Evolutionary conservation across 1,139 yeast species (phyloP), one percentile per base, ranked within the genome.

Genomic region (Fermentozyma sake): DNA sequence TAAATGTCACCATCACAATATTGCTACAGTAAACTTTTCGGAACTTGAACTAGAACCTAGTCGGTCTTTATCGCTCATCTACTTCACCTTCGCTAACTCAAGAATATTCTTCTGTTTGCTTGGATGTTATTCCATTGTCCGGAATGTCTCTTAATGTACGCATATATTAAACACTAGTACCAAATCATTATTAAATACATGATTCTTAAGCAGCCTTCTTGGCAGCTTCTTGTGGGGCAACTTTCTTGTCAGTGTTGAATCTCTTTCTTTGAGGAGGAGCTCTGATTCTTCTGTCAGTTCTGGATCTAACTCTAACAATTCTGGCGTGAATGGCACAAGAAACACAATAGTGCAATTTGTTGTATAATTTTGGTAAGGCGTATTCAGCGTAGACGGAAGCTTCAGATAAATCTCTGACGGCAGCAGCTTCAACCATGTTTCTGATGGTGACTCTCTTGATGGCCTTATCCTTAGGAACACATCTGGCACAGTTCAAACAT

Each of bases 391-490:
- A 91, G 61, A 91, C 98, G 39, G 97, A 89, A 58, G 97, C 98
- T 74, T 91, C 99, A 56, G 96, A 85, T 72, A 91, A 80, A 73
- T 91, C 99, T 80, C 99, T 87, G 66, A 91, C 95, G 63, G 98
- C 97, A 68, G 98, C 98, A 57, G 96, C 93, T 79, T 91, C 99
- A 61, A 91, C 99, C 91, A 91, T 91, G 95, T 93, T 93, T 80
- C 97, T 86, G 83, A 91, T 83, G 71, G 96, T 87, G 79, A 91
- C 94, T 79, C 98, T 86, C 93, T 93, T 91, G 87, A 93, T 91
- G 73, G 98, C 96, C 85, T 91, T 93, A 72, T 91, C 98, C 86
- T 91, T 93, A 66, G 99, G 97, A 59, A 91, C 96, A 78, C 95
- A 85, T 74, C 95, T 87, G 61, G 96, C 85, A 76, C 99, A 91